Evolutionary conservation across 2,329 filamentous ascomycete genomes (phyloP).

Genomic region (Tolypocladium ovalisporum): DNA sequence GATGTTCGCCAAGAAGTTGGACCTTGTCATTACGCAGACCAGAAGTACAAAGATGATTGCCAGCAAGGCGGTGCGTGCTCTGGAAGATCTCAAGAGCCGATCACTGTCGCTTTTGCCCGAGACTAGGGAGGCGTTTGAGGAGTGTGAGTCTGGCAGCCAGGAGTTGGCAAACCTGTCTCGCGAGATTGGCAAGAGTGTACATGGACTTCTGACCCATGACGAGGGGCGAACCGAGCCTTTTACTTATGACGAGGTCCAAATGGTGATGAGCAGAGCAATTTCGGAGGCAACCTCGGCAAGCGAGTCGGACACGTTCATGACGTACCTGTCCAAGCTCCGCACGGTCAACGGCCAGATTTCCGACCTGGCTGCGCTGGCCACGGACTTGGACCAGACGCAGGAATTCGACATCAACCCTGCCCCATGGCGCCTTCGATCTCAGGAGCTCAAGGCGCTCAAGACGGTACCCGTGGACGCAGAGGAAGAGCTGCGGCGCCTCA

Average conservation of each 20-base stretch:
- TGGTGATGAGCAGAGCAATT: constrained; percentile 45
- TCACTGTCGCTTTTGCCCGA: constrained; percentile 64
- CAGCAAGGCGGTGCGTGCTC: constrained; percentile 63
- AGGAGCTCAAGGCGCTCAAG: constrained; percentile 74
- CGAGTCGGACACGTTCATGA: constrained; percentile 60
- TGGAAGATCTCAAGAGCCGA: constrained; percentile 67
- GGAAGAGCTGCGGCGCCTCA: constrained; percentile 70
- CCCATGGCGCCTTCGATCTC: constrained; percentile 76
- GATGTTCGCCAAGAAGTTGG: constrained; percentile 59
- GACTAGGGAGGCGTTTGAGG: constrained; percentile 57
- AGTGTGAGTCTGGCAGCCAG: constrained; percentile 52
- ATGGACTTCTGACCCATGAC: constrained; percentile 52
- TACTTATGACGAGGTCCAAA: constrained; percentile 55
- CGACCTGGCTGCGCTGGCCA: constrained; percentile 59
- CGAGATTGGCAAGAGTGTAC: constrained; percentile 55
- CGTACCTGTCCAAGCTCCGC: constrained; percentile 57
- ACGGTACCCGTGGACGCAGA: constrained; percentile 72
- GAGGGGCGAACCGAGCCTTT: constrained; percentile 60
- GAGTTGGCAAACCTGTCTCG: constrained; percentile 57
- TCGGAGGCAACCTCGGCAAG: constrained; percentile 36
- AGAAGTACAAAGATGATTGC: constrained; percentile 76
- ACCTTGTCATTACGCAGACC: constrained; percentile 62
- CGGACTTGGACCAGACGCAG: constrained; percentile 59
- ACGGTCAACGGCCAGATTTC: constrained; percentile 51
- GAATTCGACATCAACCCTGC: constrained; percentile 68